These are phyloP conservation scores for Gigaspora rosea DNA, from an alignment of 192 early-diverging fungal species.

Conservation along the genomic window DNA sequence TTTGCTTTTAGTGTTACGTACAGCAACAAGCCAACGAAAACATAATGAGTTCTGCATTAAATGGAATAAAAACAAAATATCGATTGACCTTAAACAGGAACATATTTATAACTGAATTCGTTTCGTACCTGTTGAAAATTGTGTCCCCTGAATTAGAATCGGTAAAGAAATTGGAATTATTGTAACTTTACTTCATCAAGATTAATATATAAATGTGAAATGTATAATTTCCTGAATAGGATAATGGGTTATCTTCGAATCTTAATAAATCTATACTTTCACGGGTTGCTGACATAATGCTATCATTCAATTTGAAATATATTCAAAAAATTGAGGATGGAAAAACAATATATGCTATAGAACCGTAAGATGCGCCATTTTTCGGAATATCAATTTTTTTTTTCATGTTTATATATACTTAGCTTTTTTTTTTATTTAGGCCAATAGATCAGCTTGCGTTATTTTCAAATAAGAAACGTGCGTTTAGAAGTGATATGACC, in stretches of 20 bases:
- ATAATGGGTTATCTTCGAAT: constrained; percentile 62
- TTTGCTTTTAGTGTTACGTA: constrained; percentile 39
- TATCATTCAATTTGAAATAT: constrained; percentile 69
- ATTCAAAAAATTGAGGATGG: constrained; percentile 67
- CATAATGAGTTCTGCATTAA: constrained; percentile 49
- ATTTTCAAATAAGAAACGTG: background rate
- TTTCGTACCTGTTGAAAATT: constrained; percentile 72
- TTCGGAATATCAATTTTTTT: background rate
- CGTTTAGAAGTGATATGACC: background rate
- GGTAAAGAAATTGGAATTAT: constrained; percentile 53
- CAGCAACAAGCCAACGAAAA: constrained; percentile 57
- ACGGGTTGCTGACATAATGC: constrained; percentile 69
- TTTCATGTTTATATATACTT: background rate
- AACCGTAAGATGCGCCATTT: constrained; percentile 65
- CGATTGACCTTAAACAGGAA: constrained; percentile 53
- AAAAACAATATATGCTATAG: constrained; percentile 60
- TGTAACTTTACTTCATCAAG: constrained; percentile 38
- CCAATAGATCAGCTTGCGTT: background rate
- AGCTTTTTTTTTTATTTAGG: background rate
- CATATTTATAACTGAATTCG: constrained; percentile 55
- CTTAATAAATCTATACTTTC: constrained; percentile 54
- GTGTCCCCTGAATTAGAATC: constrained; percentile 74
- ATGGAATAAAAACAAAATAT: constrained; percentile 48
- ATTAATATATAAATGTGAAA: constrained; percentile 37
- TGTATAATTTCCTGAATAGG: constrained; percentile 45